Evolutionary conservation across 2,329 filamentous ascomycete species (phyloP), one percentile per base, ranked within the genome.

Genomic region (Pyrenophora teres): DNA sequence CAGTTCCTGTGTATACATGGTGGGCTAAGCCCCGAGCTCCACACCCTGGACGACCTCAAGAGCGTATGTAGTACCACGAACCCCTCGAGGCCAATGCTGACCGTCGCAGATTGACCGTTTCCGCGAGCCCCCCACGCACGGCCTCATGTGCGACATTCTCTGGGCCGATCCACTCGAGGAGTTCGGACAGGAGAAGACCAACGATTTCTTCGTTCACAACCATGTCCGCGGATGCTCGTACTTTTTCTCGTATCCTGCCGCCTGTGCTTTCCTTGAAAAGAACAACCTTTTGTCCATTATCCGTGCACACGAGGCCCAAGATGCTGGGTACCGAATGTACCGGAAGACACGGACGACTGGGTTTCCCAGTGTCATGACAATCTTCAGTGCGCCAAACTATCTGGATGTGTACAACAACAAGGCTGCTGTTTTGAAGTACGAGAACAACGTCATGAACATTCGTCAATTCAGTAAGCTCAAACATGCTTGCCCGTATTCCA

Each of bases 371-470:
- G 94, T 99, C 59, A 99, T 99, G 94, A 99, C 94, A 64, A 99
- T 99, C 69, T 99, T 99, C 82, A 97, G 93, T 38, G 94, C 94
- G 1, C 94, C 94, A 32, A 99, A 99, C 77, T 99, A 99, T 73
- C 86, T 99, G 59, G 94, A 99, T 70, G 92, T 99, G 32, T 99
- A 99, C 79, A 99, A 99, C 85, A 99, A 99, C 83, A 99, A 99
- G 81, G 94, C 94, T 2, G 94, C 94, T 0, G 94, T 99, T 35
- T 81, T 99, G 68, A 99, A 99, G 79, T 99, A 99, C 74, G 94
- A 99, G 79, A 99, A 99, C 78, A 99, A 99, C 71, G 94, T 99
- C 56, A 99, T 99, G 94, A 99, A 99, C 81, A 99, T 99, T 72
- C 86, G 94, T 53, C 94, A 99, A 76, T 99, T 99, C 81, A 99